A percentile compares a stretch with the other conserved stretches of the same genome.
phyloP scores from a whole-genome alignment of 2,329 filamentous ascomycete genomes.

The Trichoderma sp. region DNA sequence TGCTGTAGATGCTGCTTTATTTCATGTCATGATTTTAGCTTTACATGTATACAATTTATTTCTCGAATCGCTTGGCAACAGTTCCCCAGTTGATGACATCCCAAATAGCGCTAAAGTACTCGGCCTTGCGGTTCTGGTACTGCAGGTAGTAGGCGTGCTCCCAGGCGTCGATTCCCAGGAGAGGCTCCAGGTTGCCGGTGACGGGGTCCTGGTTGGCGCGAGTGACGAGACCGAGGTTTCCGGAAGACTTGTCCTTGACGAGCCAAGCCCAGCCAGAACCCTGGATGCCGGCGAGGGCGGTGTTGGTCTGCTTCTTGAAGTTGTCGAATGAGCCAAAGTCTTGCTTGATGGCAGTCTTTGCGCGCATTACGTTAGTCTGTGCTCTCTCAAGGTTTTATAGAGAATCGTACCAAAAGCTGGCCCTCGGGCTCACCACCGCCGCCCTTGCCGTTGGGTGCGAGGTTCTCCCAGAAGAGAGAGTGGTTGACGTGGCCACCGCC shows the following conservation, averaged over 20 bases:
- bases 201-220: constrained; percentile 90
- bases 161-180: constrained; percentile 92
- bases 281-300: constrained; percentile 74
- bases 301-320: constrained; percentile 69
- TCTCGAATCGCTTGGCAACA: constrained; percentile 74
- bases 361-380: neutral
- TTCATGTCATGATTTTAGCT: constrained; percentile 6
- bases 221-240: constrained; percentile 66
- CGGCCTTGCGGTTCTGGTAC: constrained; percentile 95
- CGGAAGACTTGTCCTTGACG: constrained; percentile 69
- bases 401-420: constrained; percentile 58
- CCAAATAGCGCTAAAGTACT: constrained; percentile 94
- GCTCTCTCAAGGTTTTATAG: neutral
- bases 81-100: constrained; percentile 96
- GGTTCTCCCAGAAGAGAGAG: constrained; percentile 83
- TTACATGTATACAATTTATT: constrained; percentile 39
- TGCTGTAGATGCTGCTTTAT: neutral
- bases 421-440: constrained; percentile 64
- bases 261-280: constrained; percentile 93
- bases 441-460: constrained; percentile 67
- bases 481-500: constrained; percentile 87
- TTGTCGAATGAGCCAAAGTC: constrained; percentile 69
- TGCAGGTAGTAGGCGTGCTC: constrained; percentile 96
- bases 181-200: constrained; percentile 76
- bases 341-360: constrained; percentile 60